Percentiles rank a stretch among this genome's conserved stretches.
phyloP scores from a whole-genome alignment of 441 rosid species.

The Arabidopsis hybrid region DNA sequence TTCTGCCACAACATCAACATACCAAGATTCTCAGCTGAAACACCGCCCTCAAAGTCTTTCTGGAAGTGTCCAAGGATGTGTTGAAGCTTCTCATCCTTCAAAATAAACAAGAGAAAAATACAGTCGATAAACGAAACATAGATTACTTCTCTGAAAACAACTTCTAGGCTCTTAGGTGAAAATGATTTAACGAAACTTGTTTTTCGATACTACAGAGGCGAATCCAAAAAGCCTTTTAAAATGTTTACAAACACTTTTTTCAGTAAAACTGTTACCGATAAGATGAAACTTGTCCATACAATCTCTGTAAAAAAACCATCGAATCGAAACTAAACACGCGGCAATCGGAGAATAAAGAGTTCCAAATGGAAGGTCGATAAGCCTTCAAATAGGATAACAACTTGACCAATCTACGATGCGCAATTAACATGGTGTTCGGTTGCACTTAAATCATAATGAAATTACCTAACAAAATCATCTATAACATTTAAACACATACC shows the following conservation, averaged over 20 bases:
- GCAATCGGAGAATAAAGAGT: conserved; percentile 1
- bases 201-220: conserved; percentile 19
- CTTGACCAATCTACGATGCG: neutral
- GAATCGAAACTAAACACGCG: conserved; percentile 25
- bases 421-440: neutral
- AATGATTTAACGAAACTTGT: neutral
- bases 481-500: conserved; percentile 29
- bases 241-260: neutral
- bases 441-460: conserved; percentile 1
- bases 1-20: conserved; percentile 48
- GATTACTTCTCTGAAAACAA: conserved; percentile 4
- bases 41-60: conserved; percentile 84
- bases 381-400: neutral
- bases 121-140: conserved; percentile 23
- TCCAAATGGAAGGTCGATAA: conserved; percentile 26
- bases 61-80: conserved; percentile 78
- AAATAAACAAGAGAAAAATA: conserved; percentile 34
- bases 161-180: conserved; percentile 3
- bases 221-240: neutral
- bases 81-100: conserved; percentile 77
- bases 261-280: conserved; percentile 30
- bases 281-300: conserved; percentile 2
- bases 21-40: conserved; percentile 80
- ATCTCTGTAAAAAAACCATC: neutral
- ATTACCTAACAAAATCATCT: conserved; percentile 5